Percentiles rank a stretch among this genome's conserved stretches.
These are phyloP conservation scores for Phaeotremella skinneri DNA, from an alignment of 768 basidiomycete species.

Conservation along the genomic window DNA sequence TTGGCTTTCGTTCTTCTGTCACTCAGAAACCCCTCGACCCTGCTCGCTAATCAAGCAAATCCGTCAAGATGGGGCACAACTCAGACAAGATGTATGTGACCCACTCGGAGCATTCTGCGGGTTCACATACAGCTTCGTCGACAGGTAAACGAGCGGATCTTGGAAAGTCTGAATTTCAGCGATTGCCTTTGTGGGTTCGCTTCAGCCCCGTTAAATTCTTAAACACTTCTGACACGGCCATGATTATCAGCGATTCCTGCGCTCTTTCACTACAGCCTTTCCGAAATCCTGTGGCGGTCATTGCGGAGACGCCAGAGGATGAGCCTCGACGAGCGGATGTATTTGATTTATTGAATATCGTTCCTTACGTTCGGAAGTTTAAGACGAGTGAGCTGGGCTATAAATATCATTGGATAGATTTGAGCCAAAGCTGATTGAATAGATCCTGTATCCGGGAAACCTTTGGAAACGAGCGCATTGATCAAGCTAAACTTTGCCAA, in stretches of 20 bases:
- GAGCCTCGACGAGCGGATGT: constrained; percentile 66
- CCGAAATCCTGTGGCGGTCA: constrained; percentile 77
- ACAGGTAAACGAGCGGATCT: constrained; percentile 41
- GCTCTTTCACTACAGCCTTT: constrained; percentile 88
- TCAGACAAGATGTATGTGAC: constrained; percentile 52
- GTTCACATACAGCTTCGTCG: constrained; percentile 42
- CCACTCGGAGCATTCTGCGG: constrained; percentile 50
- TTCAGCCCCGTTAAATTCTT: neutral
- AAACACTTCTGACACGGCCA: neutral
- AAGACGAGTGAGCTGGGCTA: constrained; percentile 46
- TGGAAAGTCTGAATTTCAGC: constrained; percentile 46
- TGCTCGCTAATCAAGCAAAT: too few species aligned
- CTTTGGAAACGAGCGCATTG: constrained; percentile 51
- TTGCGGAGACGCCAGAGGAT: constrained; percentile 53
- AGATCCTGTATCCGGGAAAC: constrained; percentile 55
- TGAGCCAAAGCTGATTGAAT: neutral
- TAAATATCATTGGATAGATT: neutral
- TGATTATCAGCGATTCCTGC: constrained; percentile 66
- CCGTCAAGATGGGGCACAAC: constrained; percentile 46
- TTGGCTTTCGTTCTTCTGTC: too few species aligned
- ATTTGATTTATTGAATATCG: constrained; percentile 86
- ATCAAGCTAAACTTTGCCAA: constrained; percentile 55
- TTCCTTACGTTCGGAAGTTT: constrained; percentile 78
- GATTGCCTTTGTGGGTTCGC: constrained; percentile 45
- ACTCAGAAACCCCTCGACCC: too few species aligned